Evolutionary conservation across 257 asterid species (phyloP).

Genomic region (Fraxinus excelsior): DNA sequence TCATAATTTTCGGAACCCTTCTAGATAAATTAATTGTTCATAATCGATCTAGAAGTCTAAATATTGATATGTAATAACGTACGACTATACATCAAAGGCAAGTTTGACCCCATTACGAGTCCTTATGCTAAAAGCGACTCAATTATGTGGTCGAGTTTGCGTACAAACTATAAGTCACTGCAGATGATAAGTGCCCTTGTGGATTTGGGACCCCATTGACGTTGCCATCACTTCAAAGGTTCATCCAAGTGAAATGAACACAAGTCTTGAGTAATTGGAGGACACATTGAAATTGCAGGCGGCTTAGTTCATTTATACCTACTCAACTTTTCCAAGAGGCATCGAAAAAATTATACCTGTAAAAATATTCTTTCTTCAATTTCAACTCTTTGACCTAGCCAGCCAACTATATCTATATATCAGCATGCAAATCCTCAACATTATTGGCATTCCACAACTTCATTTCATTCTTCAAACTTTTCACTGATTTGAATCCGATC

Average conservation of each 20-base stretch:
- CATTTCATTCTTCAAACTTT: background rate
- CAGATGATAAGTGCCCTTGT: slow-evolving; percentile 19
- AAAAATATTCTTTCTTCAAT: background rate
- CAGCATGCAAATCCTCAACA: background rate
- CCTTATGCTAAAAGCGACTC: background rate
- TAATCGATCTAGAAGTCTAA: too few species aligned
- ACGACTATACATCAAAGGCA: background rate
- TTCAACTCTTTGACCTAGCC: slow-evolving; percentile 5
- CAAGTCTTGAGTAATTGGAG: background rate
- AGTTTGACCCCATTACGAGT: background rate
- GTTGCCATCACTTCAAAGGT: slow-evolving; percentile 3
- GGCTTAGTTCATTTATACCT: slow-evolving; percentile 28
- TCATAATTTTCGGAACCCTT: background rate
- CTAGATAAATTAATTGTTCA: background rate
- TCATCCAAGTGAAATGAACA: slow-evolving; percentile 29
- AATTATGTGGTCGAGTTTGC: slow-evolving; percentile 7
- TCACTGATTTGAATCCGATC: background rate
- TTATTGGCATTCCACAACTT: background rate
- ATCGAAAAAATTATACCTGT: background rate
- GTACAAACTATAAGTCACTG: slow-evolving; percentile 23
- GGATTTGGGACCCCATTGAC: slow-evolving; percentile 12
- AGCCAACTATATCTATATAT: background rate
- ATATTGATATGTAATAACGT: too few species aligned
- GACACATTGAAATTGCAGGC: slow-evolving; percentile 7
- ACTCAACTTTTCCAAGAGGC: slow-evolving; percentile 12